Evolutionary conservation across 179 eudicot species (phyloP).

Genomic region (Amaranthus tricolor): DNA sequence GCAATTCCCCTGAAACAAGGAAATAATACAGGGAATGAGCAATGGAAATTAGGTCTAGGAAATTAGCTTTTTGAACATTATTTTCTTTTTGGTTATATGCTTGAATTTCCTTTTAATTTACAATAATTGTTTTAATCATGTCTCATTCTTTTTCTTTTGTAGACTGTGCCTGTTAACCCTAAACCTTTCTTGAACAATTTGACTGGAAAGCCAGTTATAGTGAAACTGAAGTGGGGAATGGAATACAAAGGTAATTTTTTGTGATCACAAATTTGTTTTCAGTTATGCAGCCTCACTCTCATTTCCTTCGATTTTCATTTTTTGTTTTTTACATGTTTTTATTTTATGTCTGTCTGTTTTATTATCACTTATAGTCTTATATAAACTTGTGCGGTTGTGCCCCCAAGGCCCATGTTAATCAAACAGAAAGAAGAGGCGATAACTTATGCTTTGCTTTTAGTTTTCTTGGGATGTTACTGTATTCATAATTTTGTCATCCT

Average conservation of each 20-base stretch:
- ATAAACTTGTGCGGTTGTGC: too few species aligned
- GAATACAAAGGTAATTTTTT: slow-evolving; percentile 63
- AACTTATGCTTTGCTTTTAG: too few species aligned
- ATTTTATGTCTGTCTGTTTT: not conserved
- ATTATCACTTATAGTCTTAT: too few species aligned
- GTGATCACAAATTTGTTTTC: not conserved
- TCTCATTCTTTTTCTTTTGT: slow-evolving; percentile 22
- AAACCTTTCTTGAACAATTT: slow-evolving; percentile 73
- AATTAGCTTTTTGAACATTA: not conserved
- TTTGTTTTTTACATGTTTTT: not conserved
- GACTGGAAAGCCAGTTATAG: slow-evolving; percentile 65
- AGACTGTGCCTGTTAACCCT: slow-evolving; percentile 74
- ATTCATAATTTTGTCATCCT: not conserved
- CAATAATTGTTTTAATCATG: not conserved
- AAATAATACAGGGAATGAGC: not conserved
- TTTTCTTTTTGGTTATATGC: not conserved
- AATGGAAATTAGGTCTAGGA: not conserved
- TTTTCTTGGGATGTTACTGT: not conserved
- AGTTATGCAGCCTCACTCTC: not conserved
- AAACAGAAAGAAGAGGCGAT: too few species aligned
- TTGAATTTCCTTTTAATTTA: not conserved
- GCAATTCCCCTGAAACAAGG: not conserved
- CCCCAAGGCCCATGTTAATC: too few species aligned
- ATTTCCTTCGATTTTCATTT: not conserved
- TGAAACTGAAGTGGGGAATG: slow-evolving; percentile 83